Base-by-base conservation (phyloP, 2,329 filamentous ascomycete genomes). In the Fusarium neocosmosporiellum region DNA sequence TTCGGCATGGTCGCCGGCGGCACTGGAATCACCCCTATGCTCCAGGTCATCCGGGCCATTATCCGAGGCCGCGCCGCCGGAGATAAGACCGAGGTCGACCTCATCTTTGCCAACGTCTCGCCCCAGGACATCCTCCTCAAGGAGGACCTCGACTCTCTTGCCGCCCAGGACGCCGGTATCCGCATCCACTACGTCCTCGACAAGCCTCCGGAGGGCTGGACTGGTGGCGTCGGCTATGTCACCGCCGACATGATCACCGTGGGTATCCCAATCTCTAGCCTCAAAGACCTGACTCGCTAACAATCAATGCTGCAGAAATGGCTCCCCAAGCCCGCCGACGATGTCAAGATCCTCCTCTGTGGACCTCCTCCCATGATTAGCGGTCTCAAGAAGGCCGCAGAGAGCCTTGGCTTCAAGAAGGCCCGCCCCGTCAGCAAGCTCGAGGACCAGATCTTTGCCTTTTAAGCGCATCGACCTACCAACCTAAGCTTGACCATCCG, bases 1-100 rank as follows among this genome's bases (percentile, higher is more conserved):
- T 97, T 99, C 77, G 96, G 95, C 81, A 99, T 99, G 96, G 94
- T 99, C 81, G 95, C 96, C 73, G 96, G 96, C 76, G 96, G 96
- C 74, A 98, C 96, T 36, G 96, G 96, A 77, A 98, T 99, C 83
- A 98, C 96, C 11, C 96, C 96, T 69, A 99, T 99, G 96, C 89
- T 98, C 72, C 96, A 99, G 87, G 91, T 99, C 78, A 91, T 98
- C 81, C 93, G 95, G 79, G 96, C 96, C 67, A 95, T 98, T 77
- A 90, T 95, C 78, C 91, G 94, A 76, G 94, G 94, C 79, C 91
- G 94, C 76, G 88, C 91, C 63, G 86, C 91, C 59, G 95, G 92
- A 70, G 95, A 98, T 85, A 91, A 86, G 81, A 99, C 96, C 69
- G 88, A 98, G 86, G 91, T 98, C 62, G 95, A 98, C 81, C 87